These are phyloP conservation scores for Aegilops umbellulata DNA, from an alignment of 176 grass and related monocot genomes.

Conservation along the genomic window DNA sequence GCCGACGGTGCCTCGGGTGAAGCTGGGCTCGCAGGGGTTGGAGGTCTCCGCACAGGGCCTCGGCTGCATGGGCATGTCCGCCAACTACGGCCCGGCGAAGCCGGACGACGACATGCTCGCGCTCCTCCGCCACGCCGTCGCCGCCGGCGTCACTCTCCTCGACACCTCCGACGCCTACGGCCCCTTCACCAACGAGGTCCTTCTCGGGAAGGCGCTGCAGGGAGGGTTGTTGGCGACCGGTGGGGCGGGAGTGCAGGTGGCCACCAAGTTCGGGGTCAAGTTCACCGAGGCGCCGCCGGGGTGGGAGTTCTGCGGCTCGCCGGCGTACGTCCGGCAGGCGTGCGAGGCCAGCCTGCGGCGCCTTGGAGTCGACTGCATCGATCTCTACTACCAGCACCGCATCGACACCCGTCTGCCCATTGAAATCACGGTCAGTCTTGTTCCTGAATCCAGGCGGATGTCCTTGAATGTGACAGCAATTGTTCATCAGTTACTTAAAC, in stretches of 20 bases:
- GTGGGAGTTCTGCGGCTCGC: neutral
- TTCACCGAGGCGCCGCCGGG: neutral
- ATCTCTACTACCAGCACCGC: neutral
- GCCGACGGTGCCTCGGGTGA: conserved; percentile 7
- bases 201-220: neutral
- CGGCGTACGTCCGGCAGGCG: neutral
- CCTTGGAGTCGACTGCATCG: neutral
- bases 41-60: conserved; percentile 77
- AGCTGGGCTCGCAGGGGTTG: conserved; percentile 77
- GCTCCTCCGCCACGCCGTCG: conserved; percentile 47
- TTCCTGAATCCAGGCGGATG: neutral
- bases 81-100: conserved; percentile 35
- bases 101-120: conserved; percentile 50
- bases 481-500: too few species aligned
- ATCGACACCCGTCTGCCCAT: neutral
- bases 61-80: conserved; percentile 85
- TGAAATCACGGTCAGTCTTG: neutral
- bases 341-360: neutral
- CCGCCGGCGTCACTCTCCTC: conserved; percentile 46
- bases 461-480: neutral
- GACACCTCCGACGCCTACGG: conserved; percentile 60
- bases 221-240: neutral
- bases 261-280: neutral
- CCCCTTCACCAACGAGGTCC: conserved; percentile 46
- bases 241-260: neutral